Percentiles rank a stretch among this genome's conserved stretches.
These are phyloP conservation scores for Fusarium sp. DNA, from an alignment of 2,329 filamentous ascomycete species.

Conservation along the genomic window DNA sequence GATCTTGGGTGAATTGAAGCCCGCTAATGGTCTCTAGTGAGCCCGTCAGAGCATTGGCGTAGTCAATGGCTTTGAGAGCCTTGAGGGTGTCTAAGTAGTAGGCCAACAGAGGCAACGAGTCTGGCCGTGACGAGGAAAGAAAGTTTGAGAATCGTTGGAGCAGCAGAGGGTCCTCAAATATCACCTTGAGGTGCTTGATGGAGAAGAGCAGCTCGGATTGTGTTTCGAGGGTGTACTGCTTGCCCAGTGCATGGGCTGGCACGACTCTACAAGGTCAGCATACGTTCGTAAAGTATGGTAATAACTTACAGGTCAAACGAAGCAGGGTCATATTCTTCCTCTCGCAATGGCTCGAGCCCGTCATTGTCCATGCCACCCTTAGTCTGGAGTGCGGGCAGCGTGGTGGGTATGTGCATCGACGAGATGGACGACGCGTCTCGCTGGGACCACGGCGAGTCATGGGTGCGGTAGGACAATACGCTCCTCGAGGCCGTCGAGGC, in stretches of 20 bases:
- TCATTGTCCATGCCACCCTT: constrained; percentile 32
- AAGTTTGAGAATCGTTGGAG: constrained; percentile 76
- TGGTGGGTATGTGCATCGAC: constrained; percentile 22
- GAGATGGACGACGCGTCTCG: constrained; percentile 32
- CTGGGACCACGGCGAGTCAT: constrained; percentile 25
- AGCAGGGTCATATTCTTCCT: constrained; percentile 38
- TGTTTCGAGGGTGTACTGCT: constrained; percentile 67
- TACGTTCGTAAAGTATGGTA: too few species aligned
- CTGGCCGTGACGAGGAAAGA: constrained; percentile 66
- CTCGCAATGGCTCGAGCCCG: constrained; percentile 31
- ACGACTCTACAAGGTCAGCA: too few species aligned
- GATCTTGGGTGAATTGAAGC: constrained; percentile 64
- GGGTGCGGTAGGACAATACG: constrained; percentile 24
- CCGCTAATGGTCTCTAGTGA: constrained; percentile 67
- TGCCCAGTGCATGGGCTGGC: constrained; percentile 31
- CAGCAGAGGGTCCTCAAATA: constrained; percentile 72
- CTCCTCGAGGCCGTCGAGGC: constrained; percentile 28
- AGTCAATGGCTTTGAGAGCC: constrained; percentile 75
- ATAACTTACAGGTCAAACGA: constrained; percentile 39
- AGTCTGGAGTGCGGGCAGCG: constrained; percentile 29
- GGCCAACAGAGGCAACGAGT: constrained; percentile 72
- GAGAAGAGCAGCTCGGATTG: constrained; percentile 75
- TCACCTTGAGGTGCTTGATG: constrained; percentile 69
- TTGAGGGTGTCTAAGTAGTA: constrained; percentile 80
- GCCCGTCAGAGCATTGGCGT: constrained; percentile 75